These are phyloP conservation scores for Lycium ferocissimum DNA, from an alignment of 257 asterid genomes.

Conservation along the genomic window DNA sequence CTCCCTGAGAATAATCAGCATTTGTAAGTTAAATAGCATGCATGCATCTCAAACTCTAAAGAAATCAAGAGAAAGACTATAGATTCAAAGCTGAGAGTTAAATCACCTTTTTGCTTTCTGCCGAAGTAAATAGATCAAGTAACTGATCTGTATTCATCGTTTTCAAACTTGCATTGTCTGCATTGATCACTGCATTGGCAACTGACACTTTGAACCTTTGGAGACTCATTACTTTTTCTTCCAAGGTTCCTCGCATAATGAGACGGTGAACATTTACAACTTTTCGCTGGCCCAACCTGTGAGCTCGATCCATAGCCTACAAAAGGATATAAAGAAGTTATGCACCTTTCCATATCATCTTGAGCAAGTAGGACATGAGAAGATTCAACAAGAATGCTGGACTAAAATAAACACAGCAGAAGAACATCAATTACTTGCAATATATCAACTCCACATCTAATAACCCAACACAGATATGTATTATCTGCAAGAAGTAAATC, in stretches of 20 bases:
- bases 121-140: conserved; percentile 93
- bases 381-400: not conserved
- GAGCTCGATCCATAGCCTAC: conserved; percentile 99
- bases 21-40: conserved; percentile 7
- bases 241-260: conserved; percentile 98
- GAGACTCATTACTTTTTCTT: conserved; percentile 99
- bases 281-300: conserved; percentile 93
- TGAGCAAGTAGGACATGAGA: conserved; percentile 27
- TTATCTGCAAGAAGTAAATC: not conserved
- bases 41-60: not conserved
- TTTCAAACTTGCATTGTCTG: conserved; percentile 92
- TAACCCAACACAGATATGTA: not conserved
- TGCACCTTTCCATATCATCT: not conserved
- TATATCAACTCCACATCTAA: not conserved
- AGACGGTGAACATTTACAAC: conserved; percentile 98
- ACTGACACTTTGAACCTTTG: conserved; percentile 95
- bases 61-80: not conserved
- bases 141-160: conserved; percentile 98
- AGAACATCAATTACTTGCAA: conserved; percentile 14
- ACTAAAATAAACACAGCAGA: not conserved
- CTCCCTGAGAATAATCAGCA: conserved; percentile 58
- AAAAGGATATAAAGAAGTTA: conserved; percentile 27
- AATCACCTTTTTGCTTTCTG: conserved; percentile 80
- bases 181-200: conserved; percentile 93
- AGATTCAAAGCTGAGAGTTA: conserved; percentile 14